Percentiles rank a stretch among this genome's conserved stretches.
Conservation (phyloP, 768 basidiomycete species). For the button mushroom (Agaricus bisporus) region DNA sequence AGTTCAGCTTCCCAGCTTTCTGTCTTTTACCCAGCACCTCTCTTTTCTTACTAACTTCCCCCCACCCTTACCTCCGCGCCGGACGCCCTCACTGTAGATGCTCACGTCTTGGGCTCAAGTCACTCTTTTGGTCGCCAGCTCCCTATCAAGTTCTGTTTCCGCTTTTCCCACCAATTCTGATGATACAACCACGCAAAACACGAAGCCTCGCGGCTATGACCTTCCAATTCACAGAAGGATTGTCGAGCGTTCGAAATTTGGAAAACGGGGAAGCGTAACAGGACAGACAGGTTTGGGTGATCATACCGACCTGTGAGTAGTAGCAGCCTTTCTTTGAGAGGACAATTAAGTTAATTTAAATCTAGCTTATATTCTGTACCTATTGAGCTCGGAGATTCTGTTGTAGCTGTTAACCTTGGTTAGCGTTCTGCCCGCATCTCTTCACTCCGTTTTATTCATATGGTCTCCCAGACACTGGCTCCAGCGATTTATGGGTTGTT, state of each 20-base stretch:
- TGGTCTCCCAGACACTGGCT: constrained; percentile 51
- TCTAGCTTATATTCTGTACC: constrained; percentile 30
- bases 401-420: constrained; percentile 27
- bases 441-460: neutral
- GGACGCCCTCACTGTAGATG: constrained; percentile 19
- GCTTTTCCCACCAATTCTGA: constrained; percentile 10
- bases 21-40: constrained; percentile 7
- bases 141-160: constrained; percentile 14
- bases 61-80: constrained; percentile 16
- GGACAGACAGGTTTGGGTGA: constrained; percentile 31
- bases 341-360: too few species aligned
- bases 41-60: constrained; percentile 4
- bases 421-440: neutral
- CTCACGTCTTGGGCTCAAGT: constrained; percentile 8
- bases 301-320: constrained; percentile 28
- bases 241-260: constrained; percentile 12
- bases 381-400: constrained; percentile 24
- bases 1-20: neutral
- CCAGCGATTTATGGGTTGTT: constrained; percentile 65
- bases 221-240: constrained; percentile 18
- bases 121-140: constrained; percentile 12
- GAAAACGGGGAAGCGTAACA: constrained; percentile 22
- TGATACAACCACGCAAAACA: neutral
- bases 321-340: too few species aligned
- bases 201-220: constrained; percentile 14